Evolutionary conservation across 1,284 basidiomycete species (phyloP).

Genomic region (Apiotrichum laibachii): DNA sequence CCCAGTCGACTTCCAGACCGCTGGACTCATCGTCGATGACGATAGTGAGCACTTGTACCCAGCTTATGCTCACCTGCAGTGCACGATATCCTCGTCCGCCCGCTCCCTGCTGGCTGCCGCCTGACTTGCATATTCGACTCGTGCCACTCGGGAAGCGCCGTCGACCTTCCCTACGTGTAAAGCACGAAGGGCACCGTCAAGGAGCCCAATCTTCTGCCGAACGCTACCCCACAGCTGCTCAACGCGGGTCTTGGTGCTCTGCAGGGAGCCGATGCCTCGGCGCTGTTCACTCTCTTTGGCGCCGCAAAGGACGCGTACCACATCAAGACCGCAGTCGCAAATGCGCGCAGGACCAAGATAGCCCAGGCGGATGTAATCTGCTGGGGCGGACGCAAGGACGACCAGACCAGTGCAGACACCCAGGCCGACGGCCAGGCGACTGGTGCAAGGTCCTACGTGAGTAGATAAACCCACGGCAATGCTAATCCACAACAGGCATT

Average conservation of each 20-base stretch:
- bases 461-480: slow-evolving; percentile 1
- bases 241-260: slow-evolving; percentile 45
- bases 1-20: slow-evolving; percentile 70
- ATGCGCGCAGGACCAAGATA: slow-evolving; percentile 55
- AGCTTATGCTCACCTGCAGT: neutral
- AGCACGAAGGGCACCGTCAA: slow-evolving; percentile 91
- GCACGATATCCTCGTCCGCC: slow-evolving; percentile 58
- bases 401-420: slow-evolving; percentile 82
- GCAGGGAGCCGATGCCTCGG: slow-evolving; percentile 71
- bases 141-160: slow-evolving; percentile 48
- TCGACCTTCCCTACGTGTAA: slow-evolving; percentile 61
- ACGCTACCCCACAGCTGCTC: slow-evolving; percentile 71
- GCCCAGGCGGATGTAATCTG: slow-evolving; percentile 68
- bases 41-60: slow-evolving; percentile 32
- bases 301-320: slow-evolving; percentile 11
- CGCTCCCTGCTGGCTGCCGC: slow-evolving; percentile 77
- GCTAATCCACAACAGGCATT: slow-evolving; percentile 58
- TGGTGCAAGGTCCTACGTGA: slow-evolving; percentile 69
- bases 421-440: slow-evolving; percentile 74
- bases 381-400: slow-evolving; percentile 88
- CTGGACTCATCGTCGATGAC: slow-evolving; percentile 72
- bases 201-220: slow-evolving; percentile 77
- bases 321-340: slow-evolving; percentile 14
- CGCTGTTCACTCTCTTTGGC: slow-evolving; percentile 56
- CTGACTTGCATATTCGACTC: slow-evolving; percentile 82